Evolutionary conservation across 2,329 filamentous ascomycete genomes (phyloP), one percentile per base, ranked within the genome.

Genomic region (Alternaria ventricosa): DNA sequence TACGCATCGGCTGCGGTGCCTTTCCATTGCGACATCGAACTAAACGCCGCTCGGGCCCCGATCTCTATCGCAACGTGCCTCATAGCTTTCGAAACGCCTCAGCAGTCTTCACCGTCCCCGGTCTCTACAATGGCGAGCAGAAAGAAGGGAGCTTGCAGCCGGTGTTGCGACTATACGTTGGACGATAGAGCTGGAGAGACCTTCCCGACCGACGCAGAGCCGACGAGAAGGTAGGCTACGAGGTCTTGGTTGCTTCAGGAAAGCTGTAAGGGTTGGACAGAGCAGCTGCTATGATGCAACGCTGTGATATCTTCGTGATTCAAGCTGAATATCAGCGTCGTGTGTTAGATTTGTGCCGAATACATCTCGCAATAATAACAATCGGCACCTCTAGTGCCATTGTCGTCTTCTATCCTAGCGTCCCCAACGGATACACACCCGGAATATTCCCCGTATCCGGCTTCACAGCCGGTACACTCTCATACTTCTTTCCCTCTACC

Each of bases 371-470:
- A n/a, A n/a, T n/a, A n/a, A n/a, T n/a, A n/a, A n/a, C n/a, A n/a
- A n/a, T n/a, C n/a, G n/a, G n/a, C n/a, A n/a, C n/a, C n/a, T n/a
- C n/a, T n/a, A n/a, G n/a, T n/a, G n/a, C n/a, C n/a, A n/a, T n/a
- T n/a, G n/a, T n/a, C n/a, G n/a, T n/a, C n/a, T n/a, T n/a, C 36
- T 41, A 41, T 18, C 5, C n/a, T 57, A 82, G 66, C 50, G 79
- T 77, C 3, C 85, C 86, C 18, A 87, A 22, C 2, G 85, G 82
- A 79, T 88, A 88, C 23, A 64, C 81, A 5, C 59, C 63, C 3
- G 82, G 77, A 27, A 87, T 81, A 65, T 82, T 83, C 0, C 61
- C 71, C 10, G 36, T 75, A 65, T 86, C 71, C 3, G 85, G 85
- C 58, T 36, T 78, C 2, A 88, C 68, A 2, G 67, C 68, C 5